Conservation (phyloP, 768 basidiomycete genomes). For the Serpula lacrymans region DNA sequence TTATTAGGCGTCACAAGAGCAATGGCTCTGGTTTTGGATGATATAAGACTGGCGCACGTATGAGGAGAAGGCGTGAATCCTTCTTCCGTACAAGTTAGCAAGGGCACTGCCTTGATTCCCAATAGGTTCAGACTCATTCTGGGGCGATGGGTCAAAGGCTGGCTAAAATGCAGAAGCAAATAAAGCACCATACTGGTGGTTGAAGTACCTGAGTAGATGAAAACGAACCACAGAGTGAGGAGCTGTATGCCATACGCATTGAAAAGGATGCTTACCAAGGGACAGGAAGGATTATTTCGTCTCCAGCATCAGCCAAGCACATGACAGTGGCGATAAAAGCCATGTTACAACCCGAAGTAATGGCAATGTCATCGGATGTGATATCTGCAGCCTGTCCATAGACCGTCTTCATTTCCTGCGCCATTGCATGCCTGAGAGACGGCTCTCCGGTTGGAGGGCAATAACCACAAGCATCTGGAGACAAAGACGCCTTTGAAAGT, state of each 20-base stretch:
- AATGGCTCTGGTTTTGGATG: slow-evolving; percentile 60
- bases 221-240: neutral
- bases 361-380: slow-evolving; percentile 52
- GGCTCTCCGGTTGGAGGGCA: slow-evolving; percentile 57
- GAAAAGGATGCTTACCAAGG: slow-evolving; percentile 49
- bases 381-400: slow-evolving; percentile 55
- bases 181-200: slow-evolving; percentile 44
- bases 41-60: slow-evolving; percentile 50
- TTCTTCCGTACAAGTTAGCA: slow-evolving; percentile 46
- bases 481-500: slow-evolving; percentile 41
- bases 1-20: slow-evolving; percentile 78
- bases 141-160: neutral
- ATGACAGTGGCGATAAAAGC: slow-evolving; percentile 63
- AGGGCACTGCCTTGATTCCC: slow-evolving; percentile 53
- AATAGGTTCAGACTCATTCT: slow-evolving; percentile 71
- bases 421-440: slow-evolving; percentile 47
- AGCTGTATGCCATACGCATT: neutral
- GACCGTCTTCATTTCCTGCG: slow-evolving; percentile 54
- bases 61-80: slow-evolving; percentile 60
- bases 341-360: slow-evolving; percentile 73
- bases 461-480: slow-evolving; percentile 50
- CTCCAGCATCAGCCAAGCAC: slow-evolving; percentile 63
- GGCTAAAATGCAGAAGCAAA: neutral
- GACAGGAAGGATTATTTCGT: slow-evolving; percentile 68
- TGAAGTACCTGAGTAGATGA: slow-evolving; percentile 50